A percentile compares a stretch with the other conserved stretches of the same genome.
phyloP scores from a whole-genome alignment of 164 flowering plant species.

The Stephania cephalantha region DNA sequence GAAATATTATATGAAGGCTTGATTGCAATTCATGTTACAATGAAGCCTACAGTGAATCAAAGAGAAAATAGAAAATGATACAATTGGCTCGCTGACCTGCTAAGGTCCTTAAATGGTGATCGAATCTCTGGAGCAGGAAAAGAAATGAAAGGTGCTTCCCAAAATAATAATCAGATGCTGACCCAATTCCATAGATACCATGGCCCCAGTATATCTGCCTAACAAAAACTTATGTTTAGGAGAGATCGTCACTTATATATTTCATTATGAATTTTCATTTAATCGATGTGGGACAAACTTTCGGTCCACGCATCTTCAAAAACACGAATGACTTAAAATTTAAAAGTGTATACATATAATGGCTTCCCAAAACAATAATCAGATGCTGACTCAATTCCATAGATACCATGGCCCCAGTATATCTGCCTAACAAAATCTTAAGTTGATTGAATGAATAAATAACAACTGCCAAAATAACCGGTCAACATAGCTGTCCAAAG shows the following conservation, averaged over 20 bases:
- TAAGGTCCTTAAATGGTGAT: constrained; percentile 36
- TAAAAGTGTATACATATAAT: no score
- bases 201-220: constrained; percentile 48
- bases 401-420: constrained; percentile 50
- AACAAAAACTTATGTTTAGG: not conserved
- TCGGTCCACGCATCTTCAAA: no score
- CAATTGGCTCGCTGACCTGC: constrained; percentile 26
- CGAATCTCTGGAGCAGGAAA: constrained; percentile 46
- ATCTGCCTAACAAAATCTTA: constrained; percentile 22
- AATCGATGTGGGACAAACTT: no score
- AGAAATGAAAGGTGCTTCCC: no score
- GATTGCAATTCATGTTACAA: not conserved
- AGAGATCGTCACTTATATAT: no score
- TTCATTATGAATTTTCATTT: no score
- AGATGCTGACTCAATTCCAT: constrained; percentile 44
- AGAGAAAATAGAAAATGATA: not conserved
- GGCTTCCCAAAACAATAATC: constrained; percentile 39
- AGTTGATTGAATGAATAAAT: not conserved
- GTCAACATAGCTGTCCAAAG: not conserved
- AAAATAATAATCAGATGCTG: constrained; percentile 41
- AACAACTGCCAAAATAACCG: not conserved
- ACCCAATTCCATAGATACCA: constrained; percentile 42
- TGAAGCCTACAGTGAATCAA: not conserved
- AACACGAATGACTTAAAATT: no score
- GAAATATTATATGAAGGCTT: not conserved